Evolutionary conservation across 2,329 filamentous ascomycete species (phyloP), one percentile per base, ranked within the genome.

Genomic region (Ophiostoma sp.): DNA sequence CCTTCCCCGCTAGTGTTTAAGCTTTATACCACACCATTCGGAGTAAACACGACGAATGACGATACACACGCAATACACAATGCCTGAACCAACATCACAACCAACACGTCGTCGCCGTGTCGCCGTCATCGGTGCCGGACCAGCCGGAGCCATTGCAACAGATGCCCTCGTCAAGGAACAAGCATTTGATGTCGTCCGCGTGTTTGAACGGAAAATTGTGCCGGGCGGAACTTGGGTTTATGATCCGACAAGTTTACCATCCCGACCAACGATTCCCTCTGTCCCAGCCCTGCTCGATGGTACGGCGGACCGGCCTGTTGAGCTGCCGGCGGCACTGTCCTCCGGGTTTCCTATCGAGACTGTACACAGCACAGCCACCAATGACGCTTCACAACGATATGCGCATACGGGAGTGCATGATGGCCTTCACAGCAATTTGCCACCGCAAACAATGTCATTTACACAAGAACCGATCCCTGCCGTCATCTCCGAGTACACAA

Each of bases 361-460:
- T 6, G 31, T 17, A 19, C 28, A 63, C 31, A 36, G 17, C 6
- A 2, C 4, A 17, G 57, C 31, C 31, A 9, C 39, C 31, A 63
- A 63, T 22, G 17, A 33, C 19, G 17, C 57, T 6, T 63, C 31
- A 2, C 31, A 6, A 3, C 63, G 36, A 2, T 72, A 42, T 33
- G n/a, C 69, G 2, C 57, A 72, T 25, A 55, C 73, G 17, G 71
- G 59, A 17, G 45, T 71, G 52, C 69, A 75, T 55, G 42, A 69
- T 45, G 39, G 70, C 31, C 68, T 75, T 45, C 88, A 92, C 78
- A 92, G 89, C 8, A 92, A 92, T 76, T 87, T 92, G 57, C 85
- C 87, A 73, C 82, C 83, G 5, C 78, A 85, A 1, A 83, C 87
- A 0, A 92, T 92, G 90, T 83, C 85, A n/a, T 92, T 88, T 78